Evolutionary conservation across 306 rosid species (phyloP).

Genomic region (Medicago arabica): DNA sequence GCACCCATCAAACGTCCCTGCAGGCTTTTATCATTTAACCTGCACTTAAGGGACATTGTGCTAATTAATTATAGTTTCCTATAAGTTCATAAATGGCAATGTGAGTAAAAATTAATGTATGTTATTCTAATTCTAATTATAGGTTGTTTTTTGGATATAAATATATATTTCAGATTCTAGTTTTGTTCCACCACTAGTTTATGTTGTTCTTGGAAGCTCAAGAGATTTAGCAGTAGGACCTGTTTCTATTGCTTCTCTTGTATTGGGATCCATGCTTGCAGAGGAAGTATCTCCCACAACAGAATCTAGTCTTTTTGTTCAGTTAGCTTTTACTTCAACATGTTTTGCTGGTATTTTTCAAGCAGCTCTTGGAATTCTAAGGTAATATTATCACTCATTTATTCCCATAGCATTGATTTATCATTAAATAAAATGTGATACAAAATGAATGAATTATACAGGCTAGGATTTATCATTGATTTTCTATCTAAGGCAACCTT

Average conservation of each 20-base stretch:
- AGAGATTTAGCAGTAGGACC: slow-evolving; percentile 87
- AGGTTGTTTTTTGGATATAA: not conserved
- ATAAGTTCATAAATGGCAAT: not conserved
- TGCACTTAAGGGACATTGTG: no score
- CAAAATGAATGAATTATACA: slow-evolving; percentile 41
- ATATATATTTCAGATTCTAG: slow-evolving; percentile 66
- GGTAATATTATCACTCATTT: slow-evolving; percentile 49
- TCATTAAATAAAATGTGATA: not conserved
- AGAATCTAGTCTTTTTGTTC: slow-evolving; percentile 60
- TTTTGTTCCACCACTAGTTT: slow-evolving; percentile 88
- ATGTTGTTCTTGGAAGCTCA: slow-evolving; percentile 82
- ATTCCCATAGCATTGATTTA: not conserved
- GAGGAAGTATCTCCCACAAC: slow-evolving; percentile 72
- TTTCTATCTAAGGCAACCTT: slow-evolving; percentile 88
- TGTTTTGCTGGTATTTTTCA: slow-evolving; percentile 86
- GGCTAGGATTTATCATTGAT: slow-evolving; percentile 94
- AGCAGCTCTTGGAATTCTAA: slow-evolving; percentile 78
- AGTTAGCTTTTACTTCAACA: slow-evolving; percentile 81
- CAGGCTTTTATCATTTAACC: no score
- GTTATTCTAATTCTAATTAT: not conserved
- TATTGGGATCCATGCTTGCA: slow-evolving; percentile 79
- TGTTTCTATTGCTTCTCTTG: slow-evolving; percentile 83
- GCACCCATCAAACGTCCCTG: no score
- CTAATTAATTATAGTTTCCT: not conserved
- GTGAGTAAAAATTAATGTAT: not conserved